A percentile compares a stretch with the other conserved stretches of the same genome.
Conservation (phyloP, 306 rosid species). For the Corylus avellana region DNA sequence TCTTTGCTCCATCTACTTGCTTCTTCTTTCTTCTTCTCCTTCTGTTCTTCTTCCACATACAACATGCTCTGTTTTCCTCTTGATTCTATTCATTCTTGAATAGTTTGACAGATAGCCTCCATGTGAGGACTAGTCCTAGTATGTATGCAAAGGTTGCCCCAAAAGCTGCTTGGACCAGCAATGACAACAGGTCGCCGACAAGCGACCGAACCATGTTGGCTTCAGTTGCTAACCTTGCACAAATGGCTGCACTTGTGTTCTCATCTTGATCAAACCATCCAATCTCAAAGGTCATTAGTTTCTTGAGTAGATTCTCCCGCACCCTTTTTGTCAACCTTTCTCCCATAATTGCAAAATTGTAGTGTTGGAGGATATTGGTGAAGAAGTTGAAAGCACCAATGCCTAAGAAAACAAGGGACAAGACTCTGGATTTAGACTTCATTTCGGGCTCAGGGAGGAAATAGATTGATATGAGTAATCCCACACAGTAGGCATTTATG, state of each 20-base stretch:
- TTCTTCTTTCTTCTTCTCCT: no score
- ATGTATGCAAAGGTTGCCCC: slow-evolving; percentile 61
- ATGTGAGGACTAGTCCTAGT: slow-evolving; percentile 68
- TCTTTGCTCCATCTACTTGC: no score
- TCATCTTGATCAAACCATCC: slow-evolving; percentile 92
- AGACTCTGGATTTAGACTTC: slow-evolving; percentile 53
- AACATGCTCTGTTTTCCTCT: no score
- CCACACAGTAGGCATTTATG: slow-evolving; percentile 75
- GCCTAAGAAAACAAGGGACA: slow-evolving; percentile 67
- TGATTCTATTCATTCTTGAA: no score
- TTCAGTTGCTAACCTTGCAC: slow-evolving; percentile 78
- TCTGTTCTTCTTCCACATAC: no score
- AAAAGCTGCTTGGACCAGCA: slow-evolving; percentile 74
- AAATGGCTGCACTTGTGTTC: slow-evolving; percentile 84
- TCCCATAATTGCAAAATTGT: slow-evolving; percentile 79
- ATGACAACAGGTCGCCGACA: slow-evolving; percentile 75
- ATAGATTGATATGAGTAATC: slow-evolving; percentile 65
- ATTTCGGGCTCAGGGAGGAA: slow-evolving; percentile 50
- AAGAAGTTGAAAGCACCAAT: slow-evolving; percentile 74
- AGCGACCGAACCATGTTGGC: slow-evolving; percentile 86
- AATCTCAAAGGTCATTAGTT: slow-evolving; percentile 74
- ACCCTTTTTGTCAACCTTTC: slow-evolving; percentile 78
- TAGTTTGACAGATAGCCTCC: slow-evolving; percentile 83
- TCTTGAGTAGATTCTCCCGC: slow-evolving; percentile 66
- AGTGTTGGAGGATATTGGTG: slow-evolving; percentile 72